Conservation (phyloP, 768 basidiomycete genomes). For the Hemileccinum rubropunctum region DNA sequence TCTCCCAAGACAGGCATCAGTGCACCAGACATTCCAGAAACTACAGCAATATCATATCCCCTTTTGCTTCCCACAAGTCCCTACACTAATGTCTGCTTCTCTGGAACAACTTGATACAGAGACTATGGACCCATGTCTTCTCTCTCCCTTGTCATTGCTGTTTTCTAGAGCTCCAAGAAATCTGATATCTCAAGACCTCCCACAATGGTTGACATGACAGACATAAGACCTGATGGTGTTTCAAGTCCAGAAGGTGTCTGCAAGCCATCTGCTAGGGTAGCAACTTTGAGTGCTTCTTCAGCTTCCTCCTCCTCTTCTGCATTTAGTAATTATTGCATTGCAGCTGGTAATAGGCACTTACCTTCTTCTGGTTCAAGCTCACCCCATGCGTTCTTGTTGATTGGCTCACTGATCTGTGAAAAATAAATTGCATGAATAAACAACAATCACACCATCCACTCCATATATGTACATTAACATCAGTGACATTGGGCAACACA, state of each 20-base stretch:
- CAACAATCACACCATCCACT: background rate
- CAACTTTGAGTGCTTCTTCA: conserved; percentile 47
- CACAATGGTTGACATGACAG: conserved; percentile 94
- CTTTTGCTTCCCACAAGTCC: conserved; percentile 98
- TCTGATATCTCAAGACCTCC: conserved; percentile 98
- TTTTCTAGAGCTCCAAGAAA: conserved; percentile 93
- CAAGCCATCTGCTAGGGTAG: conserved; percentile 68
- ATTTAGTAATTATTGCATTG: conserved; percentile 6
- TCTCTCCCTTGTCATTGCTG: conserved; percentile 58
- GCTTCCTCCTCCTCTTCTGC: conserved; percentile 54
- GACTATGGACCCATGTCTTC: conserved; percentile 66
- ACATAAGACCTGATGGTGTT: conserved; percentile 94
- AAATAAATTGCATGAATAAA: conserved; percentile 9
- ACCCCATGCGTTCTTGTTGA: conserved; percentile 91
- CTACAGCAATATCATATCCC: conserved; percentile 84
- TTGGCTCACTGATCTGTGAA: conserved; percentile 73
- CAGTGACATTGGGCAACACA: conserved; percentile 75
- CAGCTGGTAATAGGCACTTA: conserved; percentile 31
- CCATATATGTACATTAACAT: conserved; percentile 60
- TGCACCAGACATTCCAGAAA: conserved; percentile 44
- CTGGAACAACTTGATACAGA: conserved; percentile 93
- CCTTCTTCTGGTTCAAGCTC: conserved; percentile 97
- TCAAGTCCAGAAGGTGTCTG: conserved; percentile 94
- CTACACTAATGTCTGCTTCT: conserved; percentile 80
- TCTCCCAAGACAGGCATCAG: conserved; percentile 88